These are phyloP conservation scores for Chaetoscypha palmicola DNA, from an alignment of 2,329 filamentous ascomycete genomes.

Conservation along the genomic window DNA sequence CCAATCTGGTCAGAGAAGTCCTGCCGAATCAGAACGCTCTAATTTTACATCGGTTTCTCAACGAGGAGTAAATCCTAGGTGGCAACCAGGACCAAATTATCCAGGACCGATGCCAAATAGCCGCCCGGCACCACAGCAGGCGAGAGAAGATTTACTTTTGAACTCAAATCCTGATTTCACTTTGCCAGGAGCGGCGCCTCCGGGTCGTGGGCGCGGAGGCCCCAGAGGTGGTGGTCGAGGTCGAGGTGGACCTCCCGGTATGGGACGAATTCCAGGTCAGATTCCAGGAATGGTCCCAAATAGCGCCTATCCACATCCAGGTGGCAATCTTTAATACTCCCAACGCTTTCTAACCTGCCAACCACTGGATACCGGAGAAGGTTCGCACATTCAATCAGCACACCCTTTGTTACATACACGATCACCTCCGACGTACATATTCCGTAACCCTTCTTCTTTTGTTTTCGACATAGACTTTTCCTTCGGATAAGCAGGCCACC, in stretches of 20 bases:
- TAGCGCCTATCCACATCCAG: conserved; percentile 51
- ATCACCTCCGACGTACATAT: conserved; percentile 20
- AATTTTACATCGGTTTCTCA: conserved; percentile 90
- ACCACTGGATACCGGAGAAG: conserved; percentile 6
- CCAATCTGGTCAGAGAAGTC: conserved; percentile 57
- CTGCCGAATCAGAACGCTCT: conserved; percentile 69
- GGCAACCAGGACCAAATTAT: conserved; percentile 45
- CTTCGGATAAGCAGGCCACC: no score
- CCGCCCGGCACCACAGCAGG: conserved; percentile 22
- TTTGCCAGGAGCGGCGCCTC: conserved; percentile 46
- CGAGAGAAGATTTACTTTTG: conserved; percentile 66
- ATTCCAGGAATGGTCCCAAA: conserved; percentile 44
- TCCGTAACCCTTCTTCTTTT: conserved; percentile 8
- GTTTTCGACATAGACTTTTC: conserved; percentile 1
- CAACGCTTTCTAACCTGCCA: neutral
- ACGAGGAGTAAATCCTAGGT: conserved; percentile 79
- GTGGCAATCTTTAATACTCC: conserved; percentile 16
- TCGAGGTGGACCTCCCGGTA: conserved; percentile 15
- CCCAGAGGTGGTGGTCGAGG: conserved; percentile 13
- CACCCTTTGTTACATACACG: conserved; percentile 2
- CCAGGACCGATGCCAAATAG: conserved; percentile 31
- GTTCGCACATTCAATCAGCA: conserved; percentile 17
- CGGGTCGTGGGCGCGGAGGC: conserved; percentile 18
- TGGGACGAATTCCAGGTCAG: conserved; percentile 21
- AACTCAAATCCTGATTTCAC: conserved; percentile 82